Evolutionary conservation across 2,329 filamentous ascomycete species (phyloP).

Genomic region (Paramyrothecium sp.): DNA sequence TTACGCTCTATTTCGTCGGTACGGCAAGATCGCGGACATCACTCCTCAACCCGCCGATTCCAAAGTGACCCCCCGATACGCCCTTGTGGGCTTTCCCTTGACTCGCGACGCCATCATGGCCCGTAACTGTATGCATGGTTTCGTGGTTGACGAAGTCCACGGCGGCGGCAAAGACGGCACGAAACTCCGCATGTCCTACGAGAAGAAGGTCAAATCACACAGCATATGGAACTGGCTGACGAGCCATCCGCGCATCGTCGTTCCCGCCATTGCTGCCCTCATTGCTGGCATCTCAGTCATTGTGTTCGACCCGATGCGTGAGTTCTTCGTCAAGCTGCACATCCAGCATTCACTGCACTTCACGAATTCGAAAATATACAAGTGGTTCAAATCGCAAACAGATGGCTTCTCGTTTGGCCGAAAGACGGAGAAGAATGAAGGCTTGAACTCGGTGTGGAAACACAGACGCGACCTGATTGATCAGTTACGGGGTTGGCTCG

Average conservation of each 20-base stretch:
- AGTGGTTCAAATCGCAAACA: conserved; percentile 69
- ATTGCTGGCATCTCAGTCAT: conserved; percentile 81
- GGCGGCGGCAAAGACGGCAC: conserved; percentile 78
- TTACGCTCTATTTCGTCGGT: conserved; percentile 83
- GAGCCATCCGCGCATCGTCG: conserved; percentile 81
- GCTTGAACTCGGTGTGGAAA: conserved; percentile 81
- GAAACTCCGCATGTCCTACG: conserved; percentile 77
- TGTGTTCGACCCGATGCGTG: conserved; percentile 91
- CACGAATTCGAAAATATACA: conserved; percentile 69
- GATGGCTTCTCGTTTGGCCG: conserved; percentile 64
- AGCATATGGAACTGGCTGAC: conserved; percentile 87
- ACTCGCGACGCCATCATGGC: conserved; percentile 81
- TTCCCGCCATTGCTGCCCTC: conserved; percentile 78
- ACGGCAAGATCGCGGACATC: conserved; percentile 89
- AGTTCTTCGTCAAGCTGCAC: conserved; percentile 87
- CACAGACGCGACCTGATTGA: conserved; percentile 81
- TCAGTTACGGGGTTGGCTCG: conserved; percentile 79
- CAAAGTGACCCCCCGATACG: conserved; percentile 78
- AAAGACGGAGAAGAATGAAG: conserved; percentile 61
- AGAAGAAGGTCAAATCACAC: conserved; percentile 72
- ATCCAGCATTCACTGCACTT: conserved; percentile 76
- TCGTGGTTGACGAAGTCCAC: conserved; percentile 63
- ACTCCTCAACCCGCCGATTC: conserved; percentile 79
- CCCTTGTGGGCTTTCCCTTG: conserved; percentile 72
- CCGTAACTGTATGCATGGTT: conserved; percentile 88